Evolutionary conservation across 2,329 filamentous ascomycete genomes (phyloP), one percentile per base, ranked within the genome.

Genomic region (Cladophialophora immunda): DNA sequence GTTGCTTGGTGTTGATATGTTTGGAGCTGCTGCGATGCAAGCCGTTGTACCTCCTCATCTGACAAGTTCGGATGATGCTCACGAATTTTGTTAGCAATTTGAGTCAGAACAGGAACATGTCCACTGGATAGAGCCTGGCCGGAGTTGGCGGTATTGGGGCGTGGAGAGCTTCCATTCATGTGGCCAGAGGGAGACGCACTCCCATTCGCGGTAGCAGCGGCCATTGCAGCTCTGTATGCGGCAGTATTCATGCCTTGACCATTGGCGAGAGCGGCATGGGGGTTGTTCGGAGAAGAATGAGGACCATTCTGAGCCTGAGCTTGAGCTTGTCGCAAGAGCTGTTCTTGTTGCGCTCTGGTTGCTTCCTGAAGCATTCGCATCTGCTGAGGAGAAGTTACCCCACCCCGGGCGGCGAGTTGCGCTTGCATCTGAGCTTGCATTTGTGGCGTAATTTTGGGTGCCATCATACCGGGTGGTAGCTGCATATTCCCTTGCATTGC

Each of bases 401-500:
- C 75, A 22, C 79, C 78, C 61, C 80, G 85, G 5, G 81, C 81
- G 68, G 81, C 82, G 77, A 85, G 82, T 36, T 84, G 81, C 17
- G 84, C 83, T 73, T 90, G 89, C 81, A 92, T 85, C 70, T 90
- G 90, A 27, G 90, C 89, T 75, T 92, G 90, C 41, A 91, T 83
- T 81, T 83, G 91, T 85, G 57, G 86, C 19, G 89, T 87, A 27
- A 91, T 83, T 66, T 74, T 74, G 25, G 73, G 73, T 47, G 62
- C 70, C 71, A 81, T 78, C 77, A 82, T 82, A 68, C 81, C 82
- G 81, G 91, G 85, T 50, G 87, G 85, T 65, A 81, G 83, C 53
- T 82, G 85, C 75, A 63, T 71, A 36, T 78, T 77, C 60, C 75
- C 76, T 57, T 79, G 76, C 74, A 82, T 77, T 27, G 76, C 78